Evolutionary conservation across 768 basidiomycete genomes (phyloP), one percentile per base, ranked within the genome.

Genomic region (Tubosaeta sp.): DNA sequence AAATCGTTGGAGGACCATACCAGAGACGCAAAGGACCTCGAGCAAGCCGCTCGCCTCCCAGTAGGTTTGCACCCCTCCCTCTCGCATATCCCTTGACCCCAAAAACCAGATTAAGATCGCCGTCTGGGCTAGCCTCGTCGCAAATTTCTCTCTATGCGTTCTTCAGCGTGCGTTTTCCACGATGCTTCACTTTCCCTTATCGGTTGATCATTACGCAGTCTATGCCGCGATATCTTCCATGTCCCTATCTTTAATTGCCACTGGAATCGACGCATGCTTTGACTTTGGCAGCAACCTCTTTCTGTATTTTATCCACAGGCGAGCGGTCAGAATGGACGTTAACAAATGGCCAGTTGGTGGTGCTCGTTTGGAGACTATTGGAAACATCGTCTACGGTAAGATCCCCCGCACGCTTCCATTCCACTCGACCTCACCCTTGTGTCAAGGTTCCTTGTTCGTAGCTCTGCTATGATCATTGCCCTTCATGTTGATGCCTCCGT

Each of bases 341-440:
- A 90, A 86, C 67, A 88, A 88, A 58, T 97, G 92, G 94, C 93
- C 94, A 25, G 87, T 92, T 4, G 86, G 94, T 44, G 93, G 93
- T 32, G 82, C 87, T n/a, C 79, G 92, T 42, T 76, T 96, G 40
- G 89, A 94, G 66, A 93, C 89, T 4, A 90, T 92, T 48, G 90
- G 90, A 12, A 94, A 94, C 59, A 83, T 93, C 52, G 73, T 90
- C 48, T 95, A 93, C 59, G 92, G 90, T 82, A 40, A 54, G 55
- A 55, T 44, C 51, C 46, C 21, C 21, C 22, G 2, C 6, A 30
- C 13, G 36, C 42, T 24, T 25, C 22, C 22, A 13, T 8, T 19
- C 21, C 41, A 6, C 46, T 13, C 13, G 29, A 25, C 44, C 50
- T 53, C 45, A 66, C 31, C 4, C 38, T 43, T 7, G 10, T 36